Conservation (phyloP, 176 grass and related monocot genomes). For the Paspalum notatum region DNA sequence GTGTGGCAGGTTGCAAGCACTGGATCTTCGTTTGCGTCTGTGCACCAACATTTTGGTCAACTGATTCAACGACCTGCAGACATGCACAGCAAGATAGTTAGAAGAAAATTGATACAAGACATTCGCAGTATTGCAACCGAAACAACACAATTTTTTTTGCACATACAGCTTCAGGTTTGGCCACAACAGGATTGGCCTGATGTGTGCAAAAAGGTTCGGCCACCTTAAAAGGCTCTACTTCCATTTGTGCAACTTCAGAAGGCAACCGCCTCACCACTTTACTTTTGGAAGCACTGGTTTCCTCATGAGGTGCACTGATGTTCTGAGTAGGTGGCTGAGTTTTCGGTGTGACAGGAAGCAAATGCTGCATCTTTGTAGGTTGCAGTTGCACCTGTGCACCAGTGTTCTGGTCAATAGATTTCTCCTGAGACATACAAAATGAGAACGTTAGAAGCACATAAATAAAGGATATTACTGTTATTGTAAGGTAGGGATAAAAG, state of each 20-base stretch:
- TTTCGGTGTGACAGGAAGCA: conserved; percentile 16
- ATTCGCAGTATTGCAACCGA: not conserved
- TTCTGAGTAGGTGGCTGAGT: not conserved
- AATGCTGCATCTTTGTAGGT: conserved; percentile 22
- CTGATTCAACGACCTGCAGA: conserved; percentile 46
- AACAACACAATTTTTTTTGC: not conserved
- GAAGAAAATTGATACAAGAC: not conserved
- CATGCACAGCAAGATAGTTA: conserved; percentile 18
- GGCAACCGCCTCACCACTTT: not conserved
- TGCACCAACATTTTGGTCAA: not conserved
- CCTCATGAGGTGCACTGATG: not conserved
- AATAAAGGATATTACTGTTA: conserved; percentile 12
- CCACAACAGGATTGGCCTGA: not conserved
- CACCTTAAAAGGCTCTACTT: not conserved
- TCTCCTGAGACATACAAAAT: conserved; percentile 49
- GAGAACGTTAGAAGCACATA: conserved; percentile 34
- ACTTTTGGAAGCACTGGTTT: conserved; percentile 11
- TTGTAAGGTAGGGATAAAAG: conserved; percentile 3
- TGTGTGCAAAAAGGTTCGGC: not conserved
- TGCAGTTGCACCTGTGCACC: conserved; percentile 32
- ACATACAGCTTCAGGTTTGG: conserved; percentile 24
- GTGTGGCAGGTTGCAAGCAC: not conserved
- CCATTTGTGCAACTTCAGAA: not conserved
- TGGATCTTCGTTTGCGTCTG: not conserved
- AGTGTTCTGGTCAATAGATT: conserved; percentile 44